Base-by-base conservation (phyloP, 2,329 filamentous ascomycete genomes). In the Diplocarpon rosae region DNA sequence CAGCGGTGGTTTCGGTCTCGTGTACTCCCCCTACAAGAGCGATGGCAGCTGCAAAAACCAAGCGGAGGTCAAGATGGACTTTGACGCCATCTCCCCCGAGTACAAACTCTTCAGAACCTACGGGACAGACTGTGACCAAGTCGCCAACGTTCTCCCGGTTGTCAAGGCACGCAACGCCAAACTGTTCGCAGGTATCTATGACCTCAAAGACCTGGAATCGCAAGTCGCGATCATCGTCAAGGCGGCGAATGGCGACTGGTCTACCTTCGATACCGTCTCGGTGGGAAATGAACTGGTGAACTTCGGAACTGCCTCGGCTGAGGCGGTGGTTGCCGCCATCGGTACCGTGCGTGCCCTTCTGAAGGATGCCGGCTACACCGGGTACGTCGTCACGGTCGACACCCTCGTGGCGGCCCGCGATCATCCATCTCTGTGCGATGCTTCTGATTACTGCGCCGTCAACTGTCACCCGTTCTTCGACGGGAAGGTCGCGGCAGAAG, bases 381-480 rank as follows among this genome's bases (percentile, higher is more conserved):
- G 87, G 2, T 76, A 77, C 1, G 78, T 94, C 27, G 84, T 89
- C 31, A 80, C 83, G 0, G 84, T 90, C 37, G 88, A 95, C 60
- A 90, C 85, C 1, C 84, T 85, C 56, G 71, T 75, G 16, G 78
- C 81, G 5, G 71, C 79, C n/a, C 67, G 80, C 38, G 65, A 68
- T 40, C 73, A 90, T 55, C 80, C 81, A 0, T 66, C 74, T 41
- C 71, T 95, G 38, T 93, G 87, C 65, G 63, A 78, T 20, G 71
- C 69, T 37, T 85, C 83, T 1, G 86, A 93, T 59, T 85, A 84
- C 66, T 86, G 81, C 57, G 83, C 85, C 13, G 75, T 83, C 60
- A 94, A 95, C 65, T 76, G 79, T 53, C 87, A 94, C 63, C 76
- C 86, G 11, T 94, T 88, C 72, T 94, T 92, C 63, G 83, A 93